Evolutionary conservation across 2,329 filamentous ascomycete species (phyloP), one percentile per base, ranked within the genome.

Genomic region (Lomentospora prolificans): DNA sequence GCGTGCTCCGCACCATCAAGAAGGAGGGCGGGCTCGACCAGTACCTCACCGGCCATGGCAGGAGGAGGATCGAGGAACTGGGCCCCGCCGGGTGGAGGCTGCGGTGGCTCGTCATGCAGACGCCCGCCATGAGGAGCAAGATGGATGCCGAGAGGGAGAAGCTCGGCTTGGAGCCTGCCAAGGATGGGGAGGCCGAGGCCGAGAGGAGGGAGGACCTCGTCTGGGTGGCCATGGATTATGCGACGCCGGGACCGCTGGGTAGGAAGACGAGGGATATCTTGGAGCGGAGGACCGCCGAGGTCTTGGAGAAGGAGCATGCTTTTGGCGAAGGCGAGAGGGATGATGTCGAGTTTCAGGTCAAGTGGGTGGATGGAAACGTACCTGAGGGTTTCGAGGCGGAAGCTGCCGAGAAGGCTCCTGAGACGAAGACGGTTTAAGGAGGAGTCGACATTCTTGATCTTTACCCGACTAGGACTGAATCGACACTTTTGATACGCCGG

Each of bases 31-130:
- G 94, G 6, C 77, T 99, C 60, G 94, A 99, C 70, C 84, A 90
- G 65, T 99, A 99, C 72, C 76, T 99, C 50, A 76, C 96, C 44
- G 90, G 90, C 62, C 80, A 84, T 67, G 94, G 90, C 72, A 75
- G 86, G 14, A 79, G 77, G 41, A 81, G 94, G 60, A 79, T 97
- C 66, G 88, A 85, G 74, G 89, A 96, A 70, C 76, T 99, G 57
- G 94, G 94, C 4, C 84, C 92, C 54, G 86, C 86, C 61, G 94
- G 94, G 5, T 99, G 94, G 94, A 82, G 85, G 63, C 73, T 99
- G 65, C 78, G 94, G 61, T 96, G 90, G 88, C 81, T 88, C 59
- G 76, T 99, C 59, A 90, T 96, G 85, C 89, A 92, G 73, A 90
- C 84, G 3, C 64, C 65, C 1, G 72, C 73, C 19, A 79, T 95